A percentile compares a stretch with the other conserved stretches of the same genome.
Evolutionary conservation across 1,284 basidiomycete species (phyloP).

Genomic region (Vanrija pseudolonga): DNA sequence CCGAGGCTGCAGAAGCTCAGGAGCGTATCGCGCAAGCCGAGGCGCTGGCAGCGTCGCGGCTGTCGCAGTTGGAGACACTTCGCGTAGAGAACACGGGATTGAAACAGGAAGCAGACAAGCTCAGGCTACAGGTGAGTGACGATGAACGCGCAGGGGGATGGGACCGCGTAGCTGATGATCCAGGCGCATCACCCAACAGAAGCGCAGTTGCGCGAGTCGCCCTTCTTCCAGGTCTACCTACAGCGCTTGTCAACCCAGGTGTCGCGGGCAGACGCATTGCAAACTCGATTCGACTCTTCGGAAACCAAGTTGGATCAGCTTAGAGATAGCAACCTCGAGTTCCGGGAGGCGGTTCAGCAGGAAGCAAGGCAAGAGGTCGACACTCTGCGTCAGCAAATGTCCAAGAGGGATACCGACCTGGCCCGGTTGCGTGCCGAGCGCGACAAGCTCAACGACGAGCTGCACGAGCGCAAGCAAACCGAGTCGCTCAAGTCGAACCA

Average conservation of each 20-base stretch:
- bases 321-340: conserved; percentile 34
- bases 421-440: conserved; percentile 73
- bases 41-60: conserved; percentile 25
- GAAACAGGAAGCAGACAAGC: conserved; percentile 36
- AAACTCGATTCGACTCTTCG: conserved; percentile 27
- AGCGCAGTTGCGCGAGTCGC: conserved; percentile 30
- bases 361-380: conserved; percentile 40
- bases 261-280: conserved; percentile 31
- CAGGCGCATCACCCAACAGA: conserved; percentile 39
- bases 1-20: conserved; percentile 6
- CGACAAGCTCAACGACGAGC: conserved; percentile 69
- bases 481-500: conserved; percentile 63
- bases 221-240: conserved; percentile 45
- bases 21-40: conserved; percentile 35
- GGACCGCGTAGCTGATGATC: conserved; percentile 3
- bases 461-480: conserved; percentile 66
- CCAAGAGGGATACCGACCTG: conserved; percentile 69
- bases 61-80: conserved; percentile 30
- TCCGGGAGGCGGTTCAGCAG: conserved; percentile 35
- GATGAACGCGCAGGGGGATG: too few species aligned
- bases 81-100: conserved; percentile 27
- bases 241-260: conserved; percentile 32
- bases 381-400: conserved; percentile 31
- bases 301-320: conserved; percentile 39
- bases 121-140: conserved; percentile 26